Percentiles rank a stretch among this genome's conserved stretches.
phyloP scores from a whole-genome alignment of 164 flowering plant genomes.

The Macadamia integrifolia region DNA sequence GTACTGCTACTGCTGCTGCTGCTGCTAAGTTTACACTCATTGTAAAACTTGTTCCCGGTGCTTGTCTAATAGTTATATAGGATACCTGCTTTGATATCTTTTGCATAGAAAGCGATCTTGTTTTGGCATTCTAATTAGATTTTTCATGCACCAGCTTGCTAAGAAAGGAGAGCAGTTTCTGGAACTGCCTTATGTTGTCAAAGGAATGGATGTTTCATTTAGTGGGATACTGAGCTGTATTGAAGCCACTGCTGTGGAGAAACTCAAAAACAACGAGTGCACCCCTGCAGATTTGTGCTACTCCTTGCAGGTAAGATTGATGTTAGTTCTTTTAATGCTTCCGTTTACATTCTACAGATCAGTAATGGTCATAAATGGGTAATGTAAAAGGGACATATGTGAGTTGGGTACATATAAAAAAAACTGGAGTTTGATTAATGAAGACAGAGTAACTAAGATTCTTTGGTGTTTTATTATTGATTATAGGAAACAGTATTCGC shows the following conservation, averaged over 20 bases:
- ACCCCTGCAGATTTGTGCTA: slow-evolving; percentile 97
- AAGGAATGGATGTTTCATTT: slow-evolving; percentile 98
- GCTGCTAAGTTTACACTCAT: no score
- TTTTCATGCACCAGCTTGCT: slow-evolving; percentile 54
- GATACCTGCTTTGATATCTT: neutral
- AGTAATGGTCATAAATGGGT: no score
- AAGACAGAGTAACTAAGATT: no score
- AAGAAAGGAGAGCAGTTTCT: slow-evolving; percentile 83
- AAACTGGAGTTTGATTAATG: no score
- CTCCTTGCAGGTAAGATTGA: slow-evolving; percentile 65
- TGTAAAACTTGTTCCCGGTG: no score
- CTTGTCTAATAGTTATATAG: no score
- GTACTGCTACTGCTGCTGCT: no score
- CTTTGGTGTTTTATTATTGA: neutral
- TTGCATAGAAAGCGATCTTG: neutral
- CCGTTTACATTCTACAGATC: no score
- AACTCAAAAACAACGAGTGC: slow-evolving; percentile 86
- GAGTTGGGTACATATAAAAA: no score
- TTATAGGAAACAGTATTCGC: slow-evolving; percentile 87
- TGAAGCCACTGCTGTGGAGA: slow-evolving; percentile 85
- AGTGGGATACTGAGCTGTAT: slow-evolving; percentile 91
- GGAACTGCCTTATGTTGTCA: slow-evolving; percentile 91
- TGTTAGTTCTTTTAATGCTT: neutral
- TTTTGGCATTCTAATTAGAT: no score
- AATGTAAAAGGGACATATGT: no score